Evolutionary conservation across 371 early-diverging fungal species (phyloP).

Genomic region (Sporodiniella umbellata): DNA sequence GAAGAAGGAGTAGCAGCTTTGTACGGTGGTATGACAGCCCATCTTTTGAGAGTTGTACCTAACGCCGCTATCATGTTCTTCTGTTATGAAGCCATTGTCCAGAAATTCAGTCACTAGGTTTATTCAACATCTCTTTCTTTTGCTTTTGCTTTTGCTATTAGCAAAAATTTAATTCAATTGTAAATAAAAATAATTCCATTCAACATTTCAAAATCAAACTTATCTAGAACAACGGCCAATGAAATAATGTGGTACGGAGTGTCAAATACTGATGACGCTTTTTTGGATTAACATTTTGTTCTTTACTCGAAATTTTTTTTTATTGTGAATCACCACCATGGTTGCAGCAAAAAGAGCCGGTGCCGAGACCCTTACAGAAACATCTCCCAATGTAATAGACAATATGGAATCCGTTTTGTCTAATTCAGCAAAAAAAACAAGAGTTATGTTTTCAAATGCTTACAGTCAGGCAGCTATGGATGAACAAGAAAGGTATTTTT

Average conservation of each 20-base stretch:
- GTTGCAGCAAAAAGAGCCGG: conserved; percentile 27
- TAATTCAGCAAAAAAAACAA: conserved; percentile 53
- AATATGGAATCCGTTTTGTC: conserved; percentile 34
- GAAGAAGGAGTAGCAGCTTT: conserved; percentile 88
- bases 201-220: background rate
- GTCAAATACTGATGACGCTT: conserved; percentile 3
- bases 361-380: conserved; percentile 11
- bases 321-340: conserved; percentile 6
- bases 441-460: conserved; percentile 52
- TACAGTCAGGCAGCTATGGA: conserved; percentile 56
- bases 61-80: conserved; percentile 96
- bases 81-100: conserved; percentile 83
- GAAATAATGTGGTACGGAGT: background rate
- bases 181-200: background rate
- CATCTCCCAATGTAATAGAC: background rate
- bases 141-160: too few relatives aligned
- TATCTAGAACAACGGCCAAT: background rate
- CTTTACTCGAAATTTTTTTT: conserved; percentile 3
- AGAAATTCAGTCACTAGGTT: conserved; percentile 36
- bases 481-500: conserved; percentile 48
- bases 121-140: too few relatives aligned
- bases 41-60: conserved; percentile 92
- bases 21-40: conserved; percentile 95
- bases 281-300: conserved; percentile 3
- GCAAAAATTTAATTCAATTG: background rate